These are phyloP conservation scores for Xylaria grammica DNA, from an alignment of 495 filamentous ascomycete genomes.

Conservation along the genomic window DNA sequence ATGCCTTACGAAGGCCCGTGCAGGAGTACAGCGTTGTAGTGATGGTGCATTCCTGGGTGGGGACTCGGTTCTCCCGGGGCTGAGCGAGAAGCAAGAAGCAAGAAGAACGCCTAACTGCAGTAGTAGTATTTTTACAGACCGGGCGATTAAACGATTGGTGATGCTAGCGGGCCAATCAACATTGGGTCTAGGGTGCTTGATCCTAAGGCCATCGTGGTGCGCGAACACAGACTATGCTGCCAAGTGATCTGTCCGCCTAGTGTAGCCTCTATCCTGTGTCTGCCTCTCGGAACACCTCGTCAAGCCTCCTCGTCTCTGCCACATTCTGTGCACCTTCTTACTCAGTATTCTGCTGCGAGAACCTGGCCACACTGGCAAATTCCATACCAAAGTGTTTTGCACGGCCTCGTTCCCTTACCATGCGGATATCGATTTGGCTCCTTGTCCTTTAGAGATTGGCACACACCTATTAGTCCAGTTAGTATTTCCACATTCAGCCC, in stretches of 20 bases:
- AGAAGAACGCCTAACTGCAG: slow-evolving; percentile 37
- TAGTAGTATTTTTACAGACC: too few relatives aligned
- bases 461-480: background rate
- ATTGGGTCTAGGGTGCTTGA: background rate
- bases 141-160: slow-evolving; percentile 31
- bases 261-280: slow-evolving; percentile 11
- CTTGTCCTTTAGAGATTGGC: slow-evolving; percentile 1
- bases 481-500: slow-evolving; percentile 26
- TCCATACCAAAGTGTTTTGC: slow-evolving; percentile 22
- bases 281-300: slow-evolving; percentile 25
- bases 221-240: slow-evolving; percentile 19
- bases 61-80: slow-evolving; percentile 32
- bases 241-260: slow-evolving; percentile 14
- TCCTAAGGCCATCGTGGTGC: slow-evolving; percentile 33
- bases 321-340: slow-evolving; percentile 9
- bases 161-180: slow-evolving; percentile 28
- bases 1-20: too few relatives aligned
- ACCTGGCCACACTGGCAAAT: slow-evolving; percentile 7
- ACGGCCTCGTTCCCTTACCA: slow-evolving; percentile 28
- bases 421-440: slow-evolving; percentile 4
- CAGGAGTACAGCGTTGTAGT: background rate
- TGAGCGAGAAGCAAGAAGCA: slow-evolving; percentile 30
- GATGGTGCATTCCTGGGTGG: slow-evolving; percentile 29
- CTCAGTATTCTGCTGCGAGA: background rate
- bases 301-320: slow-evolving; percentile 25